Percentiles rank a stretch among this genome's conserved stretches.
phyloP scores from a whole-genome alignment of 495 filamentous ascomycete species.

The Venustampulla echinocandica region DNA sequence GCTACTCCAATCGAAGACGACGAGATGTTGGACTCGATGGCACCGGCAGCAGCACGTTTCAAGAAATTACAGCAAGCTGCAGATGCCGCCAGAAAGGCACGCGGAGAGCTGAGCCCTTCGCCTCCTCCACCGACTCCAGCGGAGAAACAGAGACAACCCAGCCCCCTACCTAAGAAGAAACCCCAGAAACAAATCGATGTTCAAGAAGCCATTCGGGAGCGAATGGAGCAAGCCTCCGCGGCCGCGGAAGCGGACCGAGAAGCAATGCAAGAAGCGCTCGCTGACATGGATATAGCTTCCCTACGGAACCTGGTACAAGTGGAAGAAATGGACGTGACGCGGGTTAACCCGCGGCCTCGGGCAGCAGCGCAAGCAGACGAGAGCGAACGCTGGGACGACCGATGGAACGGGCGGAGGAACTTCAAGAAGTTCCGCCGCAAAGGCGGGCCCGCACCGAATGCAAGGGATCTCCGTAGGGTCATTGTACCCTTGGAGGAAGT shows the following conservation, averaged over 20 bases:
- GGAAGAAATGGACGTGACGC: constrained; percentile 64
- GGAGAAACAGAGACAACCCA: constrained; percentile 8
- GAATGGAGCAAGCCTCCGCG: too few relatives aligned
- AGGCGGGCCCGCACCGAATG: constrained; percentile 38
- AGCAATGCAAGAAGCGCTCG: too few relatives aligned
- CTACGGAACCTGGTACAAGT: constrained; percentile 70
- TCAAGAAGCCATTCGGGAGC: constrained; percentile 38
- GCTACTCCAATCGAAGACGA: constrained; percentile 34
- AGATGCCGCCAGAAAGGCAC: constrained; percentile 30
- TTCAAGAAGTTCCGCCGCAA: constrained; percentile 83
- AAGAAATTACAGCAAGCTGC: constrained; percentile 57
- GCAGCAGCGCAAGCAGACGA: constrained; percentile 28
- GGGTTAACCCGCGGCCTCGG: constrained; percentile 14
- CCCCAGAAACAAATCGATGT: constrained; percentile 58
- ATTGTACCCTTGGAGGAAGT: constrained; percentile 77
- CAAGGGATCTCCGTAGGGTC: constrained; percentile 43
- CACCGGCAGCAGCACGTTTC: constrained; percentile 62
- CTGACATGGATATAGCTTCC: constrained; percentile 57
- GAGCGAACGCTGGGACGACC: constrained; percentile 71
- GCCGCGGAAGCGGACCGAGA: too few relatives aligned
- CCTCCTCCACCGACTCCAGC: constrained; percentile 10
- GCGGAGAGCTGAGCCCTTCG: constrained; percentile 21
- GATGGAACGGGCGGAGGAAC: constrained; percentile 94
- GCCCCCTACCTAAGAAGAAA: constrained; percentile 19
- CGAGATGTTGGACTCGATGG: constrained; percentile 47